Base-by-base conservation (phyloP, 768 basidiomycete genomes). In the Psilocybe cyanescens region DNA sequence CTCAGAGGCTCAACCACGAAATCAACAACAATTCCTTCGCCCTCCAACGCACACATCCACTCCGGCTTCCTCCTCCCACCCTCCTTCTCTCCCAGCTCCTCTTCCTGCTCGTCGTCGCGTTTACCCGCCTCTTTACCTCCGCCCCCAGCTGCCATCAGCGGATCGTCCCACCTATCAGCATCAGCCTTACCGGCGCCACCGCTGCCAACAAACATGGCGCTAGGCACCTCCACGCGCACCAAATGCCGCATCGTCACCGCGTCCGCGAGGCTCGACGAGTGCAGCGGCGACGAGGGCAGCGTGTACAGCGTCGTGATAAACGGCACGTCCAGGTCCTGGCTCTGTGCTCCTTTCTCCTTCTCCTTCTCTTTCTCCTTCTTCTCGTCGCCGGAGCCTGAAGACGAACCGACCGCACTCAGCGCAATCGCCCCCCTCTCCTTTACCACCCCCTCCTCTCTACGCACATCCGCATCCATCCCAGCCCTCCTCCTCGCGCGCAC, bases 231-330 rank as follows among this genome's bases (percentile, higher is more conserved):
- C 55, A 98, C 67, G 52, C 92, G 81, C 12, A 98, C 64, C 49
- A 97, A 74, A 74, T 97, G 94, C 48, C 94, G 83, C 59, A 86
- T 84, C 39, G 89, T 14, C 78, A 80, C 7, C 76, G 73, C 50
- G 76, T 79, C 61, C 7, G 57, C 48, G 50, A 86, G 71, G 19
- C 80, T 84, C 39, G 91, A 89, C 19, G 93, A 91, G 67, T 91
- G 92, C 59, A 93, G 76, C 9, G 94, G 86, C 19, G 94, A 95
- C 2, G 88, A 85, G 0, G 96, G 94, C 56, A 97, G 83, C 0
- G 89, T 90, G 70, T 92, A 84, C 12, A 95, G 78, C 4, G 81
- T 80, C 60, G 84, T 84, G 29, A 73, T 71, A 63, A 92, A 76
- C 14, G 86, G 92, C 30, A 87, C 81, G 37, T 71, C 66, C 9